Percentiles rank a stretch among this genome's conserved stretches.
Conservation (phyloP, 106 monocot species). For the Dendrobium huoshanense region DNA sequence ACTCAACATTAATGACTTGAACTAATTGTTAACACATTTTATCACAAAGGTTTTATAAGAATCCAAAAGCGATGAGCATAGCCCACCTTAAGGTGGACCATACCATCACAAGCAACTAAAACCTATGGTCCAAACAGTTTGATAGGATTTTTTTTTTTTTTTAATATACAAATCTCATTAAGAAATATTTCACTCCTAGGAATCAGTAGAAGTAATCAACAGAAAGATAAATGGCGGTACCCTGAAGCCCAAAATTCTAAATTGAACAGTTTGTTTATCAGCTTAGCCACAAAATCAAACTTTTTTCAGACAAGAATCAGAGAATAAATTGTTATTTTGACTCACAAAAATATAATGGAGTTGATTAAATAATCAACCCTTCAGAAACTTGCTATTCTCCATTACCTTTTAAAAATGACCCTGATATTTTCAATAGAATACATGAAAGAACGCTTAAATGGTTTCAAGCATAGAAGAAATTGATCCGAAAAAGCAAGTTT, state of each 20-base stretch:
- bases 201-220: not conserved
- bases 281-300: not conserved
- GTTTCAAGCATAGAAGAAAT: not conserved
- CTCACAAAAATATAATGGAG: not conserved
- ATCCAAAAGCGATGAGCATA: too few species aligned
- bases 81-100: too few species aligned
- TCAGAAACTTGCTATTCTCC: not conserved
- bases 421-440: not conserved
- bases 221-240: not conserved
- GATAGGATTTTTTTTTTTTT: too few species aligned
- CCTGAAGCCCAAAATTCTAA: not conserved
- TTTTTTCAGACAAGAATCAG: not conserved
- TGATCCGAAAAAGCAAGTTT: not conserved
- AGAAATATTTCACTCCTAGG: not conserved
- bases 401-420: not conserved
- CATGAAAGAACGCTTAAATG: slow-evolving; percentile 2
- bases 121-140: too few species aligned
- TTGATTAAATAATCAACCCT: not conserved
- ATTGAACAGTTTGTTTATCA: not conserved
- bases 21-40: too few species aligned
- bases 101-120: too few species aligned
- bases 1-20: too few species aligned
- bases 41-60: too few species aligned
- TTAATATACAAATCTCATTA: too few species aligned
- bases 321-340: not conserved